Evolutionary conservation across 1,139 yeast genomes (phyloP).

Genomic region (Geotrichum cucujoidarum): DNA sequence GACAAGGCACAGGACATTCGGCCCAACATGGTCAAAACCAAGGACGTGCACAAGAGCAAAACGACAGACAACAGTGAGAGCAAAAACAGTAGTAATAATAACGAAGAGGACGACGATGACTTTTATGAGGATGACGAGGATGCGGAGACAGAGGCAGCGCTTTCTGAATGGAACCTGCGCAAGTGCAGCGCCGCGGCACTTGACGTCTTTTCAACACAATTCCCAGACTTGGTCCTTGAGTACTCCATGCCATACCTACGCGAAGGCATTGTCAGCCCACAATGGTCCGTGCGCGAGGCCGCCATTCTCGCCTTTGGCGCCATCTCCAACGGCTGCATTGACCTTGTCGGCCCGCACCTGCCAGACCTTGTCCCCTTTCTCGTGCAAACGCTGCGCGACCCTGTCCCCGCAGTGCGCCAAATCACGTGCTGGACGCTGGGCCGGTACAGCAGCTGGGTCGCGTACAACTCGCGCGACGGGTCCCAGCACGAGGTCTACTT

Average conservation of each 20-base stretch:
- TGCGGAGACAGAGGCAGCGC: conserved; percentile 55
- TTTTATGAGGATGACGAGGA: conserved; percentile 59
- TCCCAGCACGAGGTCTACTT: conserved; percentile 61
- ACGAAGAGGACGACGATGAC: conserved; percentile 34
- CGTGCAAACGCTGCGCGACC: conserved; percentile 71
- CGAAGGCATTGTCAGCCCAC: conserved; percentile 57
- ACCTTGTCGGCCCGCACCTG: conserved; percentile 62
- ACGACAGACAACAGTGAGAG: conserved; percentile 22
- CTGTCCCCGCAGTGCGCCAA: conserved; percentile 81
- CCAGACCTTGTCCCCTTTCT: conserved; percentile 81
- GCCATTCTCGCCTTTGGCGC: conserved; percentile 95
- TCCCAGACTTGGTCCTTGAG: conserved; percentile 63
- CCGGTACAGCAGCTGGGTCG: conserved; percentile 76
- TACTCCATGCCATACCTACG: conserved; percentile 72
- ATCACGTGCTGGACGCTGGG: conserved; percentile 95
- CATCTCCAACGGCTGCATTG: conserved; percentile 81
- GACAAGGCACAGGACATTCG: conserved; percentile 85
- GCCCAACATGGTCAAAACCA: conserved; percentile 68
- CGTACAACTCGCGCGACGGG: conserved; percentile 41
- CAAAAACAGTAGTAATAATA: conserved; percentile 22
- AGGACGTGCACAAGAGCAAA: conserved; percentile 48
- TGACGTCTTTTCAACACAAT: conserved; percentile 67
- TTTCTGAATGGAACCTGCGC: conserved; percentile 82
- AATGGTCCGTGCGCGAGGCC: conserved; percentile 91
- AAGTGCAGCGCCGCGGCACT: conserved; percentile 93